These are phyloP conservation scores for Vanrija pseudolonga DNA, from an alignment of 1,284 basidiomycete genomes.

Conservation along the genomic window DNA sequence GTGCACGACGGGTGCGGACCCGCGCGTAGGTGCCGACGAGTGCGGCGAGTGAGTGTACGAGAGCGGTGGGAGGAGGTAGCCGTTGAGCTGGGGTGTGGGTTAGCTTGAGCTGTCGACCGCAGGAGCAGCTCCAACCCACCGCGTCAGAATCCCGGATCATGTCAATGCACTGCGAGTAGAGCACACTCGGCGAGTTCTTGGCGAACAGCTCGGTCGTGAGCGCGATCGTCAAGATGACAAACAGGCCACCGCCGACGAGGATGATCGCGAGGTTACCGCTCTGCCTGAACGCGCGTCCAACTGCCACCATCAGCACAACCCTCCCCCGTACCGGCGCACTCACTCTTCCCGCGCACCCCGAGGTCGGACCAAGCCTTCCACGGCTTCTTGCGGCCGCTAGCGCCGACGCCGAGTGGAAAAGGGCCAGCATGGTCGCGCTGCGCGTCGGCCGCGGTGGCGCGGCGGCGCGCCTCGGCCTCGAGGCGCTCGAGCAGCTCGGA, in stretches of 20 bases:
- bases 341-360: slow-evolving; percentile 75
- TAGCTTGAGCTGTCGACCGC: not conserved
- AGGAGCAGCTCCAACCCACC: slow-evolving; percentile 49
- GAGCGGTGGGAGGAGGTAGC: slow-evolving; percentile 46
- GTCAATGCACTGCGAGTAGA: slow-evolving; percentile 82
- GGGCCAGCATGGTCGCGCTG: slow-evolving; percentile 60
- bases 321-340: slow-evolving; percentile 28
- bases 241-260: slow-evolving; percentile 73
- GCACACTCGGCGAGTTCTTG: slow-evolving; percentile 83
- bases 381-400: slow-evolving; percentile 53
- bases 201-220: slow-evolving; percentile 86
- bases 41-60: slow-evolving; percentile 47
- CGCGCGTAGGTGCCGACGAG: slow-evolving; percentile 40
- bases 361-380: slow-evolving; percentile 70
- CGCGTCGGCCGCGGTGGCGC: slow-evolving; percentile 15
- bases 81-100: slow-evolving; percentile 36
- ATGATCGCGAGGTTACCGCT: slow-evolving; percentile 81
- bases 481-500: slow-evolving; percentile 30
- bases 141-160: slow-evolving; percentile 68
- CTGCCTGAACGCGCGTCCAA: slow-evolving; percentile 71
- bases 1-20: slow-evolving; percentile 39
- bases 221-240: slow-evolving; percentile 75
- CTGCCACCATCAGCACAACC: slow-evolving; percentile 50
- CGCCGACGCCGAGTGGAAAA: slow-evolving; percentile 70
- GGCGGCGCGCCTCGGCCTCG: slow-evolving; percentile 15